Conservation (phyloP, 495 filamentous ascomycete species). For the Talaromyces adpressus region DNA sequence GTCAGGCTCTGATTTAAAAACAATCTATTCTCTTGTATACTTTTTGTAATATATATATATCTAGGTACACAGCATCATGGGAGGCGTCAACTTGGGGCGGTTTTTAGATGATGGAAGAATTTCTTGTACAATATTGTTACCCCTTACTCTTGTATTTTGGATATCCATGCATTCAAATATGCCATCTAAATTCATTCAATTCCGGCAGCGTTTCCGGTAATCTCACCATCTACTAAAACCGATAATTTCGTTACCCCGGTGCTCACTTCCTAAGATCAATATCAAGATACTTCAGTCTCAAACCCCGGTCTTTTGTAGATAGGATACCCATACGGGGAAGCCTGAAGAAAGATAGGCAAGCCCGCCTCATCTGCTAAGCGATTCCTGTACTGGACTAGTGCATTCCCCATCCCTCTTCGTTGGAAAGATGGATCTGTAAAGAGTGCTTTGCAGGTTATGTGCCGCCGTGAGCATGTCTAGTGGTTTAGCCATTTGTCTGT, state of each 20-base stretch:
- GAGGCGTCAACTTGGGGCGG: not conserved
- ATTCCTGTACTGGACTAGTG: too few relatives aligned
- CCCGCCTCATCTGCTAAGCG: too few relatives aligned
- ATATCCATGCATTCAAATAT: not conserved
- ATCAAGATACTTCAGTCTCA: too few relatives aligned
- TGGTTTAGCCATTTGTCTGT: too few relatives aligned
- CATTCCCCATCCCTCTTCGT: too few relatives aligned
- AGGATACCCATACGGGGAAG: too few relatives aligned
- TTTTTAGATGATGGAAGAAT: not conserved
- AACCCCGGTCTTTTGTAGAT: too few relatives aligned
- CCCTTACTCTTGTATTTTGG: not conserved
- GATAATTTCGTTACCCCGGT: not conserved
- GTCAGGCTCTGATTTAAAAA: conserved; percentile 68
- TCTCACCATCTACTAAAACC: not conserved
- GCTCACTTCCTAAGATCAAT: not conserved
- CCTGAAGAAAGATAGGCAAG: too few relatives aligned
- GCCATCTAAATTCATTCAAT: too few relatives aligned
- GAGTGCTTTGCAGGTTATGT: too few relatives aligned
- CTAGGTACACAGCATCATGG: not conserved
- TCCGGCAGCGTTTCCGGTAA: not conserved
- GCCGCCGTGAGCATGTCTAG: too few relatives aligned
- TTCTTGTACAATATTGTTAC: conserved; percentile 6
- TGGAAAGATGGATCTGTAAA: too few relatives aligned
- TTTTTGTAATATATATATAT: conserved; percentile 3
- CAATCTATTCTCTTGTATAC: not conserved